These are phyloP conservation scores for Aspergillus aculeatinus DNA, from an alignment of 2,329 filamentous ascomycete genomes.

Conservation along the genomic window DNA sequence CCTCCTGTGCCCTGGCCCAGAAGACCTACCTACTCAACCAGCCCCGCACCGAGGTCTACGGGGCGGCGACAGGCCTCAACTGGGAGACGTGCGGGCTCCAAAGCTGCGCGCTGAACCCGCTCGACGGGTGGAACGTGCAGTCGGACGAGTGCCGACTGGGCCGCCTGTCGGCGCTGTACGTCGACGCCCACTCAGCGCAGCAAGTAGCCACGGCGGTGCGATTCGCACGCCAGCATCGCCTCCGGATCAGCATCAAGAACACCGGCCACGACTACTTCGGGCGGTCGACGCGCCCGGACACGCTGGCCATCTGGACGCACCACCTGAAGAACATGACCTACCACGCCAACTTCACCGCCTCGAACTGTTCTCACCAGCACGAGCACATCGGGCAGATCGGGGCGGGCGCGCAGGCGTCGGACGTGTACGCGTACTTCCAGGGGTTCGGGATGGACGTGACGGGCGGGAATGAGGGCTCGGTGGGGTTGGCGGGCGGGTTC, in stretches of 20 bases:
- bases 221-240: conserved; percentile 7
- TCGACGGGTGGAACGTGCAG: not conserved
- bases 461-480: conserved; percentile 28
- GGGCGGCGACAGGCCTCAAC: not conserved
- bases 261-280: conserved; percentile 57
- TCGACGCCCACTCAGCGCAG: not conserved
- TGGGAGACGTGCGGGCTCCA: not conserved
- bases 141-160: not conserved
- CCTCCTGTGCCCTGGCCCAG: too few species aligned
- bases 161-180: not conserved
- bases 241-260: conserved; percentile 53
- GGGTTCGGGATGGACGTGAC: conserved; percentile 10
- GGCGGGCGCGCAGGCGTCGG: conserved; percentile 15
- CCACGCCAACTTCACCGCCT: conserved; percentile 13
- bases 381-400: conserved; percentile 47
- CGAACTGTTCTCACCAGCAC: conserved; percentile 7
- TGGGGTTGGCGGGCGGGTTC: conserved; percentile 52
- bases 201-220: not conserved
- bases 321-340: conserved; percentile 40
- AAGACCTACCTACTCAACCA: too few species aligned
- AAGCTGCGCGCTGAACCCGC: not conserved
- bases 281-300: conserved; percentile 37
- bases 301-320: conserved; percentile 44
- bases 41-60: too few species aligned
- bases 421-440: conserved; percentile 13